Base-by-base conservation (phyloP, 306 rosid genomes). In the Aeschynomene evenia region DNA sequence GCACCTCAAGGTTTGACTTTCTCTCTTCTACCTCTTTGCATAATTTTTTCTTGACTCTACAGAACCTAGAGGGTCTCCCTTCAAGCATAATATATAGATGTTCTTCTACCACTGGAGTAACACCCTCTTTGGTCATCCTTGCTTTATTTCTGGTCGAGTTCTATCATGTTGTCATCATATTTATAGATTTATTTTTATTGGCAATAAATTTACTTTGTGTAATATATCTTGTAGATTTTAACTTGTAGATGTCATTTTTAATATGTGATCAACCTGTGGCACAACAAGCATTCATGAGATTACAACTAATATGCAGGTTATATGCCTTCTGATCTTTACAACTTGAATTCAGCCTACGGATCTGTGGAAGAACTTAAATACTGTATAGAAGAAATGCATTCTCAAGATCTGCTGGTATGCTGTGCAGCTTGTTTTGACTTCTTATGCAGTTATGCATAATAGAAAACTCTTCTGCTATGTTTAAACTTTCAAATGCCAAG, bases 301-400 rank as follows among this genome's bases (percentile, higher is more conserved):
- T 56, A 34, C 45, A 46, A 61, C 40, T 77, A 63, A 20, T 63
- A 52, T 82, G 77, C 86, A 88, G 95, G 95, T 78, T 86, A 88
- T 78, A 88, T 88, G 95, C 95, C 95, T 72, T 84, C 91, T 60
- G 95, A 88, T 77, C 88, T 88, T 24, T 88, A 88, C 91, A 86
- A 86, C 80, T 76, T 88, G 86, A 88, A 88, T 84, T 88, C 95
- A 9, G 73, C 87, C 45, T 86, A 88, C 76, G 95, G 91, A 75
- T 63, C 95, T 29, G 74, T 56, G 72, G 95, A 88, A 22, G 95
- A 88, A 75, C 91, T 86, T 78, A 82, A 84, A 75, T 24, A 73
- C 71, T 88, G 95, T 70, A 82, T 88, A 75, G 81, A 74, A 43
- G 91, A 88, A 76, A 57, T 86, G 85, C 95, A 88, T 88, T 78